phyloP scores from a whole-genome alignment of 2,329 filamentous ascomycete genomes.

The Atkinsonella hypoxylon region DNA sequence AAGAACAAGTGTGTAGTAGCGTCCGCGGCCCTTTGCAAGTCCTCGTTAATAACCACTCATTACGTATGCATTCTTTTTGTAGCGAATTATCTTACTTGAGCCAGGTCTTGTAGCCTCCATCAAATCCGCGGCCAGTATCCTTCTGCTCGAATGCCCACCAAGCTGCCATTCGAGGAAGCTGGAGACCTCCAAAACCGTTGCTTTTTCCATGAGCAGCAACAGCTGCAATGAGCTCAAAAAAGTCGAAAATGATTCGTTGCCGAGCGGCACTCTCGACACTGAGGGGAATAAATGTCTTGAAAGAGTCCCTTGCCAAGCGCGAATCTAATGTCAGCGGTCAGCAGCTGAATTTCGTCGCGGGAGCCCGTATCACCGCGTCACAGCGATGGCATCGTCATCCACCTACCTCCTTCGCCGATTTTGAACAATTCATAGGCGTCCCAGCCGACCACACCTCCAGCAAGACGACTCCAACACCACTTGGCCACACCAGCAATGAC shows the following conservation, averaged over 20 bases:
- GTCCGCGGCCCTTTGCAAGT: slow-evolving; percentile 61
- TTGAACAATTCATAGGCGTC: slow-evolving; percentile 95
- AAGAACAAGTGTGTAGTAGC: slow-evolving; percentile 97
- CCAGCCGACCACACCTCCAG: slow-evolving; percentile 89
- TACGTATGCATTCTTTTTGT: background rate
- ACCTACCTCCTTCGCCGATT: slow-evolving; percentile 76
- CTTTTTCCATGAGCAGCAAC: slow-evolving; percentile 86
- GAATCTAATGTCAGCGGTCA: slow-evolving; percentile 52
- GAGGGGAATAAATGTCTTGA: slow-evolving; percentile 90
- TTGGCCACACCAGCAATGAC: slow-evolving; percentile 89
- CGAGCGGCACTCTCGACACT: slow-evolving; percentile 81
- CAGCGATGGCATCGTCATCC: background rate
- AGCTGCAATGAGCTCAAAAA: slow-evolving; percentile 85
- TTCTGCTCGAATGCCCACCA: slow-evolving; percentile 98
- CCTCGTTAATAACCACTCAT: slow-evolving; percentile 2
- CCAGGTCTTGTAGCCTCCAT: slow-evolving; percentile 88
- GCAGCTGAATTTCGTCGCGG: background rate
- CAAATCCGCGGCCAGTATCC: slow-evolving; percentile 82
- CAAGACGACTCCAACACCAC: slow-evolving; percentile 95
- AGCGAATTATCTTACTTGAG: slow-evolving; percentile 33
- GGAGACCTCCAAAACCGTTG: slow-evolving; percentile 86
- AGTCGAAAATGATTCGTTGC: slow-evolving; percentile 84
- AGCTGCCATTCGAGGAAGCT: slow-evolving; percentile 86
- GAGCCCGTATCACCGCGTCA: background rate
- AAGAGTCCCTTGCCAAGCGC: slow-evolving; percentile 80